phyloP scores from a whole-genome alignment of 2,329 filamentous ascomycete genomes.

The Thelonectria discophora region DNA sequence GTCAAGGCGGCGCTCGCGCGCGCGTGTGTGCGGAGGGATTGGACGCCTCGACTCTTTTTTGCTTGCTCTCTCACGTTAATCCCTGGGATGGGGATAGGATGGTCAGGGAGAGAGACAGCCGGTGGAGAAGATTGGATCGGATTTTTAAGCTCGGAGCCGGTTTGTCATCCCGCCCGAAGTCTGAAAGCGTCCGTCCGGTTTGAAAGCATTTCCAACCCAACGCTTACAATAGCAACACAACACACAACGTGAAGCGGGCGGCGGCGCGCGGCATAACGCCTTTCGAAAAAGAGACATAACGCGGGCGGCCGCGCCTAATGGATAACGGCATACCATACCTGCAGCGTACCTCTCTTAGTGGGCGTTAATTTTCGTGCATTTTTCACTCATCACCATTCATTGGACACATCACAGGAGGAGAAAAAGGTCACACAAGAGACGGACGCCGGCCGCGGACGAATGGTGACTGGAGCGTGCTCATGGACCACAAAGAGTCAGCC shows the following conservation, averaged over 20 bases:
- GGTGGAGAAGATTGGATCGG: constrained; percentile 10
- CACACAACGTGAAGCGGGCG: constrained; percentile 4
- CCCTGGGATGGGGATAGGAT: too few species aligned
- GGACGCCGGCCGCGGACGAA: too few species aligned
- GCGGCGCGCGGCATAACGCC: constrained; percentile 21
- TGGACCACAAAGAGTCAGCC: too few species aligned
- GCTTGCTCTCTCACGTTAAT: too few species aligned
- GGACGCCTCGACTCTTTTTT: too few species aligned
- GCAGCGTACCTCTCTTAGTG: too few species aligned
- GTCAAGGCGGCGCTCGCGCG: constrained; percentile 25
- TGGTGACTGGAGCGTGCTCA: too few species aligned
- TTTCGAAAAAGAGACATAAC: background rate
- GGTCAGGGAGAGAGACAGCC: background rate
- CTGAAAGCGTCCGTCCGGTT: constrained; percentile 11
- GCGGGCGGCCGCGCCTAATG: background rate
- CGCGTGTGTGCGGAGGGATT: background rate
- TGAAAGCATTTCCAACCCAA: constrained; percentile 24
- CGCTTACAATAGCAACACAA: constrained; percentile 38
- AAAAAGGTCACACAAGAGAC: too few species aligned
- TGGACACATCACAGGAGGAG: too few species aligned
- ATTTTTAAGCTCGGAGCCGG: constrained; percentile 31
- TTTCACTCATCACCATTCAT: too few species aligned
- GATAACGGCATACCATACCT: constrained; percentile 28
- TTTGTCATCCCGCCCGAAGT: constrained; percentile 30
- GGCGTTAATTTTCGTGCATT: too few species aligned